Evolutionary conservation across 495 filamentous ascomycete species (phyloP).

Genomic region (Neurospora sp.): DNA sequence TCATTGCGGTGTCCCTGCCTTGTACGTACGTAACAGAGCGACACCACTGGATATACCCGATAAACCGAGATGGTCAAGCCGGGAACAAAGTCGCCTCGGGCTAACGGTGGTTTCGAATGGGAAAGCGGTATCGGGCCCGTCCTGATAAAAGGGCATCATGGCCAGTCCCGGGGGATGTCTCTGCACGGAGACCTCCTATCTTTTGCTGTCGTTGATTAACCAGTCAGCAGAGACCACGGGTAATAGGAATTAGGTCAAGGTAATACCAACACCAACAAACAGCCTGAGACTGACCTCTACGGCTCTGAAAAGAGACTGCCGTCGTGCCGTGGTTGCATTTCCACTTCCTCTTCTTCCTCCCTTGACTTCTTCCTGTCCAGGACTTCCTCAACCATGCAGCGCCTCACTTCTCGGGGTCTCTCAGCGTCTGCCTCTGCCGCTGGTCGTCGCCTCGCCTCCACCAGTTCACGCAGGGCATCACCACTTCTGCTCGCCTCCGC

Average conservation of each 20-base stretch:
- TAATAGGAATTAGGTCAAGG: neutral
- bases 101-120: neutral
- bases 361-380: slow-evolving; percentile 16
- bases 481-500: slow-evolving; percentile 13
- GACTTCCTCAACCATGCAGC: slow-evolving; percentile 30
- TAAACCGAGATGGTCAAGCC: neutral
- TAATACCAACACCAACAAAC: neutral
- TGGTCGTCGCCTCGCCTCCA: slow-evolving; percentile 5
- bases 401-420: slow-evolving; percentile 10
- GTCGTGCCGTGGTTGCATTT: neutral
- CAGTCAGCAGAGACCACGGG: neutral
- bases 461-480: slow-evolving; percentile 5
- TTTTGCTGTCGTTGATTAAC: neutral
- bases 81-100: neutral
- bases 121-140: neutral
- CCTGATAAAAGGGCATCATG: neutral
- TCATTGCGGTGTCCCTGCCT: neutral
- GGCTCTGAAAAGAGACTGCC: neutral
- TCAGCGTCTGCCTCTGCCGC: slow-evolving; percentile 15
- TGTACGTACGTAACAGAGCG: neutral
- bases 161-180: neutral
- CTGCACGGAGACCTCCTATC: neutral
- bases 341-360: neutral
- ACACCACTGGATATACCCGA: neutral
- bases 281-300: neutral